Conservation (phyloP, 805 yeast genomes). For the Spathaspora girioi region DNA sequence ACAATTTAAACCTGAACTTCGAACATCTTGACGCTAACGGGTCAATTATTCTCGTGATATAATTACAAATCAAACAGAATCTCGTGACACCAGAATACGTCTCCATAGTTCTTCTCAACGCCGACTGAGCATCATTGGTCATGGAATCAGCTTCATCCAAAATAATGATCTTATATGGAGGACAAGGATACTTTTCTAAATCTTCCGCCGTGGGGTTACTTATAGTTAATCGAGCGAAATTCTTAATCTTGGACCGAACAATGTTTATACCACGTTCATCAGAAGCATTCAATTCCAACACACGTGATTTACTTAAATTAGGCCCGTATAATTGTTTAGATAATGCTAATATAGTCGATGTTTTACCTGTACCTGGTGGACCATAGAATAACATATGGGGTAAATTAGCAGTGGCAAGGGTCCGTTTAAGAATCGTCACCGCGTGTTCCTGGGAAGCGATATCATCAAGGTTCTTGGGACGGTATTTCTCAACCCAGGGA, state of each 20-base stretch:
- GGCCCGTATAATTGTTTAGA: conserved; percentile 80
- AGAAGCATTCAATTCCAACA: conserved; percentile 81
- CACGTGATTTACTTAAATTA: conserved; percentile 59
- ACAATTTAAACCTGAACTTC: conserved; percentile 82
- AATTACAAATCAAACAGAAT: conserved; percentile 92
- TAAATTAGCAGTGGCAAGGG: conserved; percentile 73
- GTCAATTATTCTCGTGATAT: conserved; percentile 93
- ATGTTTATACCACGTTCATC: conserved; percentile 90
- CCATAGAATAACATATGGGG: conserved; percentile 94
- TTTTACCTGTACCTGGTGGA: conserved; percentile 92
- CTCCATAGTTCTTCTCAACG: conserved; percentile 74
- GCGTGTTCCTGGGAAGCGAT: conserved; percentile 92
- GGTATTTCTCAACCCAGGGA: conserved; percentile 94
- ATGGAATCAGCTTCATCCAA: conserved; percentile 96
- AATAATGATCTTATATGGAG: conserved; percentile 91
- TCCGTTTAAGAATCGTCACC: conserved; percentile 73
- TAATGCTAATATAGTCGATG: conserved; percentile 81
- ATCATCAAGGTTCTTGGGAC: conserved; percentile 84
- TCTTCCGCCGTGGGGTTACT: conserved; percentile 76
- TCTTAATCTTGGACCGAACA: conserved; percentile 80
- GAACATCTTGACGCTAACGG: conserved; percentile 97
- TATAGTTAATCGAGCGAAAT: conserved; percentile 80
- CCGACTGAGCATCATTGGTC: conserved; percentile 96
- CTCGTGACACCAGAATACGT: conserved; percentile 77
- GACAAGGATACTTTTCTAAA: conserved; percentile 79